Evolutionary conservation across 805 yeast species (phyloP).

Genomic region (Suhomyces tanzawaensis): DNA sequence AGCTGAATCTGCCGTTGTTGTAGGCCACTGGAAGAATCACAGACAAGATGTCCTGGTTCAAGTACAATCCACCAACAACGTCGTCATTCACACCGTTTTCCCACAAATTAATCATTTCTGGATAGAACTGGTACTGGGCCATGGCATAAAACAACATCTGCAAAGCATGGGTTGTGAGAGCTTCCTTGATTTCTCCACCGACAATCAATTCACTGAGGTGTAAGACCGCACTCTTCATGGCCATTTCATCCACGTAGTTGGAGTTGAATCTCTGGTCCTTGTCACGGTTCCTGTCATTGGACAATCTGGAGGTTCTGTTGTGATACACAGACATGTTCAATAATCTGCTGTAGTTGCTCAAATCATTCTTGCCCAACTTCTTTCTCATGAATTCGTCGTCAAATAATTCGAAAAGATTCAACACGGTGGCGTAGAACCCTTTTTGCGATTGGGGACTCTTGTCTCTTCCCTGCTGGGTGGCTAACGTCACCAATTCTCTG

Average conservation of each 20-base stretch:
- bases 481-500: conserved; percentile 26
- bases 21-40: conserved; percentile 65
- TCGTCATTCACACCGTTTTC: conserved; percentile 54
- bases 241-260: conserved; percentile 27
- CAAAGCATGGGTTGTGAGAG: conserved; percentile 22
- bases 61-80: conserved; percentile 42
- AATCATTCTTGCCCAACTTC: conserved; percentile 19
- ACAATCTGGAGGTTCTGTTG: conserved; percentile 32
- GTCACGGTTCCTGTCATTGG: conserved; percentile 36
- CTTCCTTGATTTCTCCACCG: conserved; percentile 26
- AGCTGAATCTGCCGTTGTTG: conserved; percentile 56
- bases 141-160: conserved; percentile 30
- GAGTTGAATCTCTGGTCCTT: conserved; percentile 29
- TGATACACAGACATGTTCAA: conserved; percentile 26
- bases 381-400: conserved; percentile 17
- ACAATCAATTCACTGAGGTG: conserved; percentile 28
- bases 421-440: conserved; percentile 7
- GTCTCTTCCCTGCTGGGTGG: conserved; percentile 16
- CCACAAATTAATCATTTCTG: conserved; percentile 71
- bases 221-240: conserved; percentile 33
- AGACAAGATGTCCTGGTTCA: conserved; percentile 66
- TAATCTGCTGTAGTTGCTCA: conserved; percentile 19
- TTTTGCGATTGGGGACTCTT: conserved; percentile 4
- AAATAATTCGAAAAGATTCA: conserved; percentile 5
- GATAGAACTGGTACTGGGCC: conserved; percentile 50